phyloP scores from a whole-genome alignment of 345 rosid genomes.

The Anastatica hierochuntica region DNA sequence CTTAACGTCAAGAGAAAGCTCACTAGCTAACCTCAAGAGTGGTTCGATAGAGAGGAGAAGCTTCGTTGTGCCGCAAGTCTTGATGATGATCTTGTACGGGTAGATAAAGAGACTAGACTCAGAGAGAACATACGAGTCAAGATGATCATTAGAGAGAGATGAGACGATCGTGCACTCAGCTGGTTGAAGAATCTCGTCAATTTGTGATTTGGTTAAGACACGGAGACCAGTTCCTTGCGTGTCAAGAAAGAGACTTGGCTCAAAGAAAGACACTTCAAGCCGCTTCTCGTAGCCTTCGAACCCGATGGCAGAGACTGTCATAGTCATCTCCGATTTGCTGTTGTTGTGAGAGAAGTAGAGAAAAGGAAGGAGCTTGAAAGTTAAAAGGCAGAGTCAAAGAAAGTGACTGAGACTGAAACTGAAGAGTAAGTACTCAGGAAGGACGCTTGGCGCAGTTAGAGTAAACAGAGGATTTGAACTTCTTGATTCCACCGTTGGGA shows the following conservation, averaged over 20 bases:
- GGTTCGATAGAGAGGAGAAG: constrained; percentile 51
- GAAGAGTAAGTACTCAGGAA: constrained; percentile 58
- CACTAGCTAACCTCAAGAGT: constrained; percentile 34
- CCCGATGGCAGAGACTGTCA: constrained; percentile 49
- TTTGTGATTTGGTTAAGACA: constrained; percentile 33
- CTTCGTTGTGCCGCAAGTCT: constrained; percentile 78
- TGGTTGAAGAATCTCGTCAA: constrained; percentile 48
- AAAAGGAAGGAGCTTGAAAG: not conserved
- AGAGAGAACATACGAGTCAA: constrained; percentile 77
- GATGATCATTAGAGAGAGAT: constrained; percentile 42
- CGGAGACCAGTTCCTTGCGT: constrained; percentile 48
- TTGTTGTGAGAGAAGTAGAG: no score
- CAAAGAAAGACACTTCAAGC: constrained; percentile 48
- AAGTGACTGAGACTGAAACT: no score
- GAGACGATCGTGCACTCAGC: constrained; percentile 64
- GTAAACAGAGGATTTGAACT: constrained; percentile 83
- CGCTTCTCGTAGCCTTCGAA: no score
- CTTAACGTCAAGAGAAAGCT: constrained; percentile 36
- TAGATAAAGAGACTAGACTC: constrained; percentile 72
- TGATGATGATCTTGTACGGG: constrained; percentile 49
- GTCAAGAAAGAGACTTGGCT: constrained; percentile 42
- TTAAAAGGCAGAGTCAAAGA: no score
- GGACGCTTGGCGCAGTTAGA: constrained; percentile 79
- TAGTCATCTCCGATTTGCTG: no score
- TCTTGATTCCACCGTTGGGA: constrained; percentile 75